These are phyloP conservation scores for Sarocladium strictum DNA, from an alignment of 2,329 filamentous ascomycete species.

Conservation along the genomic window DNA sequence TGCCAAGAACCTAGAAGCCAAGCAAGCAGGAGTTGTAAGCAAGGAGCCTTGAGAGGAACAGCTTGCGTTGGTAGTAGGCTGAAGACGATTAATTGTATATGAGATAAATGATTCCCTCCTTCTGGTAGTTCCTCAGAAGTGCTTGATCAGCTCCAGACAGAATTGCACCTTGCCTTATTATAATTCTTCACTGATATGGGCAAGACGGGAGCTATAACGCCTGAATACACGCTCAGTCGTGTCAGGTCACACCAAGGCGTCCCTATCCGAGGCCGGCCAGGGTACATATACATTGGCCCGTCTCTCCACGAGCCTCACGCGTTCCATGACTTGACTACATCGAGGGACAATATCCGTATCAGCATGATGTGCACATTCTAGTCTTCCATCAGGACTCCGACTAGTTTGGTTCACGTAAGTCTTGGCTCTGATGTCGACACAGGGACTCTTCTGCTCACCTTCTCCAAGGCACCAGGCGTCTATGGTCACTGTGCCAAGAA, in stretches of 20 bases:
- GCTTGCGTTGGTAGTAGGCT: constrained; percentile 4
- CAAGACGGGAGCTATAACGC: not conserved
- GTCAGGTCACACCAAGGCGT: not conserved
- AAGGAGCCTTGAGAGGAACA: not conserved
- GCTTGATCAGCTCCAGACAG: not conserved
- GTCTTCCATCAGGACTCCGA: not conserved
- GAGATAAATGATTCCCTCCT: constrained; percentile 2
- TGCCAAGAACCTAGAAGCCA: constrained; percentile 7
- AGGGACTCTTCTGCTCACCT: not conserved
- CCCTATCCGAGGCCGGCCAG: not conserved
- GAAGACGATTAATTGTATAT: constrained; percentile 3
- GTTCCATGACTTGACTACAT: not conserved
- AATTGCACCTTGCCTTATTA: constrained; percentile 1
- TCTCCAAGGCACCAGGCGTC: not conserved
- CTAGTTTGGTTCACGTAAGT: not conserved
- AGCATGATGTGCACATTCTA: not conserved
- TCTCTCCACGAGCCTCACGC: not conserved
- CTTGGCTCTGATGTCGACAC: not conserved
- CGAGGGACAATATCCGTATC: not conserved
- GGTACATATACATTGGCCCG: not conserved
- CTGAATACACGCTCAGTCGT: not conserved
- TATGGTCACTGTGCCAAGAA: not conserved
- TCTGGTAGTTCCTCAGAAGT: constrained; percentile 4
- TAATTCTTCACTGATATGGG: not conserved
- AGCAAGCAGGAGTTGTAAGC: constrained; percentile 4